Conservation (phyloP, 305 asterid genomes). For the Fraxinus baroniana region DNA sequence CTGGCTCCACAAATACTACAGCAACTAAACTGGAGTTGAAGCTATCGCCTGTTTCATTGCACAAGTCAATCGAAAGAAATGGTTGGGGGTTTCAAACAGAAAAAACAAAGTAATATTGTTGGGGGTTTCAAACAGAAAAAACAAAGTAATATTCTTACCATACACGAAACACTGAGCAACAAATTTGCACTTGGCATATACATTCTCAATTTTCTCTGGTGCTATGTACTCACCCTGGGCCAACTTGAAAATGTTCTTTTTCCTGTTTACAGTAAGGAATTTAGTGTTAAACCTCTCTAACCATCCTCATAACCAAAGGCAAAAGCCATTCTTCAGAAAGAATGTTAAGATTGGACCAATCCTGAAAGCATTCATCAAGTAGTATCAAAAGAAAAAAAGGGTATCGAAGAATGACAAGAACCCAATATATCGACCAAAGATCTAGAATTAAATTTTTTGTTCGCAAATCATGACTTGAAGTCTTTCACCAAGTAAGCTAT, state of each 20-base stretch:
- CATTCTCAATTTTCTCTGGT: constrained; percentile 96
- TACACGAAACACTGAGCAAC: constrained; percentile 87
- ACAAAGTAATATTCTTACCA: constrained; percentile 49
- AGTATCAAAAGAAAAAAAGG: background rate
- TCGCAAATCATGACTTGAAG: background rate
- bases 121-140: constrained; percentile 7
- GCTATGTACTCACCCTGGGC: constrained; percentile 99
- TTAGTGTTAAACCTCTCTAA: constrained; percentile 18
- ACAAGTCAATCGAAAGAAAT: constrained; percentile 29
- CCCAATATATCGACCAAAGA: constrained; percentile 4
- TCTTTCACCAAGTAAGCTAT: background rate
- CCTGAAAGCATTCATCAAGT: background rate
- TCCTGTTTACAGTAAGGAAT: constrained; percentile 52
- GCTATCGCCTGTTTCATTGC: constrained; percentile 73
- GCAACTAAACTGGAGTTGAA: constrained; percentile 85
- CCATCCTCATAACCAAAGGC: constrained; percentile 1
- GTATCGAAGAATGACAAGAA: background rate
- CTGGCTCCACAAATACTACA: constrained; percentile 81
- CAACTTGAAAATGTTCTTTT: constrained; percentile 92
- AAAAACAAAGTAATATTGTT: constrained; percentile 15
- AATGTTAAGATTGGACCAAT: background rate
- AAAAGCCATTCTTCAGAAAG: background rate
- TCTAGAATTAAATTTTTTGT: background rate
- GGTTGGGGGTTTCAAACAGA: constrained; percentile 13
- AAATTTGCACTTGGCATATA: constrained; percentile 91